Evolutionary conservation across 345 rosid genomes (phyloP).

Genomic region (Euclidium syriacum): DNA sequence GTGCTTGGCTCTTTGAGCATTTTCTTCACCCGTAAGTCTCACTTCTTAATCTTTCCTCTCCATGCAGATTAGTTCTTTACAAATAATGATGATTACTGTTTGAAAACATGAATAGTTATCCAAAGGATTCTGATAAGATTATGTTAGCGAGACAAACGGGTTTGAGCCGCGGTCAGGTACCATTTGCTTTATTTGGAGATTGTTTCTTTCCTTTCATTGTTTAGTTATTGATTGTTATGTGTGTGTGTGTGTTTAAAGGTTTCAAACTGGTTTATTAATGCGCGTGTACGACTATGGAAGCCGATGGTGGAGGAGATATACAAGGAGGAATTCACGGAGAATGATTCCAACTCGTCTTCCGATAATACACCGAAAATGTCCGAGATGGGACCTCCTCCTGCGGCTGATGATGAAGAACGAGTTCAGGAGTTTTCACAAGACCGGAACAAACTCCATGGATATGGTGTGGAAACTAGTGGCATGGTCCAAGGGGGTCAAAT

Average conservation of each 20-base stretch:
- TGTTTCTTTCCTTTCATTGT: neutral
- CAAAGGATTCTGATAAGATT: conserved; percentile 96
- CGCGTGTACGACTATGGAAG: conserved; percentile 98
- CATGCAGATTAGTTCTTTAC: neutral
- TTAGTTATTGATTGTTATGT: neutral
- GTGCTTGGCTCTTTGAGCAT: conserved; percentile 99
- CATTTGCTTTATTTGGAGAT: neutral
- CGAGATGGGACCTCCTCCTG: conserved; percentile 17
- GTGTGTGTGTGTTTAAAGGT: conserved; percentile 43
- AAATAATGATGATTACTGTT: neutral
- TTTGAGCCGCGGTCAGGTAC: conserved; percentile 96
- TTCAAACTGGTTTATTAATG: conserved; percentile 98
- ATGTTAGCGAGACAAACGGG: conserved; percentile 97
- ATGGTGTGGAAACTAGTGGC: conserved; percentile 30
- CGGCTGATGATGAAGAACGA: conserved; percentile 2
- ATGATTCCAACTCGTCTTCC: conserved; percentile 81
- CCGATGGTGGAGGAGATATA: conserved; percentile 99
- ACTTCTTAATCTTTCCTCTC: neutral
- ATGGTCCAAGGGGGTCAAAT: conserved; percentile 48
- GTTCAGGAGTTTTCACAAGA: conserved; percentile 35
- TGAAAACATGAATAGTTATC: conserved; percentile 48
- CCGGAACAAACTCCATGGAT: conserved; percentile 33
- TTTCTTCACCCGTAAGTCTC: conserved; percentile 92
- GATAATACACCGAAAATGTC: conserved; percentile 56
- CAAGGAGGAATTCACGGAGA: conserved; percentile 87